Evolutionary conservation across 495 filamentous ascomycete genomes (phyloP), one percentile per base, ranked within the genome.

Genomic region (Penicillium waksmanii): DNA sequence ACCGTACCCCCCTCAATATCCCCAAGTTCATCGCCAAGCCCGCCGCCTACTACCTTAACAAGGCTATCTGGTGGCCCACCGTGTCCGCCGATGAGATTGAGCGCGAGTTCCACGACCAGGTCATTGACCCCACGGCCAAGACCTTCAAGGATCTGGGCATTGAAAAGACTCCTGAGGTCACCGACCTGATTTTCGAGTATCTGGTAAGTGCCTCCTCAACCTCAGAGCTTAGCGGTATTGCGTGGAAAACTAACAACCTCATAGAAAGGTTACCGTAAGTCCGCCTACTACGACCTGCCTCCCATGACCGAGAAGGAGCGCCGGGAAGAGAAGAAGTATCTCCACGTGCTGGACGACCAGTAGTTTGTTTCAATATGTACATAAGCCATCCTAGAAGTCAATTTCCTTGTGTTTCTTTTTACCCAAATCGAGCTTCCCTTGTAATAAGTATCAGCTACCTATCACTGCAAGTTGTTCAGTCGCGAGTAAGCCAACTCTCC

Each of bases 141-240:
- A 97, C 96, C 6, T 96, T 98, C 83, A 89, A 88, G 76, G 93
- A 98, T 71, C 80, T 99, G 44, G 91, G 85, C 51, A 96, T 99
- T 66, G 87, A 65, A 17, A 66, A 89, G 75, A 89, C 93, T 18
- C 88, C 82, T 43, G 91, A 97, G 51, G 80, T 98, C 61, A 86
- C 82, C 73, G 84, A 88, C 70, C 84, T 89, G 66, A 95, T 91
- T 52, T 97, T 90, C 76, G 89, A 95, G 69, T 98, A 98, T 76
- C 71, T 97, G 85, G 93, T 96, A 82, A 75, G 91, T 77, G 33
- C 9, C 49, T 38, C 15, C 44, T 61, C 40, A 5, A 27, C 19
- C 18, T 18, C 18, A 34, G 1, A 0, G 19, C 35, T 25, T 18
- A 18, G n/a, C n/a, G n/a, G n/a, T 43, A 15, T n/a, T 15, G 18